Evolutionary conservation across 2,329 filamentous ascomycete genomes (phyloP), one percentile per base, ranked within the genome.

Genomic region (Chrysosporium queenslandicum): DNA sequence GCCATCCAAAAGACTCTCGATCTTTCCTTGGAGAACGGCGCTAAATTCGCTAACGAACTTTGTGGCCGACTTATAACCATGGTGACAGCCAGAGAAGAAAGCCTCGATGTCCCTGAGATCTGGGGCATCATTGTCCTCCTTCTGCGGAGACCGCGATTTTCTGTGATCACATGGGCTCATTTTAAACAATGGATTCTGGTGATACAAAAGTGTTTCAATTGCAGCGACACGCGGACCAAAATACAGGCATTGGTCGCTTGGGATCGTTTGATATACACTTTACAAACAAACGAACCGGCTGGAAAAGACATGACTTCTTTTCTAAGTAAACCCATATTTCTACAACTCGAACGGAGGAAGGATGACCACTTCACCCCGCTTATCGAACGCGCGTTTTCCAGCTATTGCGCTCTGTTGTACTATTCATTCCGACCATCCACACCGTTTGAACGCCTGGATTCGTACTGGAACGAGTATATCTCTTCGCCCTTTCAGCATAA

Each of bases 81-180:
- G 82, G 75, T 84, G 58, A 62, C 71, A 4, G 69, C 71, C 23
- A 78, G 81, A 57, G 77, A 81, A 11, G 77, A 80, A 20, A 80
- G 79, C 18, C 20, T 75, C 0, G 75, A 80, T 36, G 89, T 94
- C 0, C 90, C 92, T 4, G 86, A 89, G 58, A 87, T 97, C 20
- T 97, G 91, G 91, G 85, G 86, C 54, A 79, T 88, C 32, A 74
- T 94, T 2, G 80, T 91, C 5, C 76, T 95, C 1, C 81, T 95
- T 52, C 73, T 96, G 45, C 81, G 85, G 50, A 74, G 68, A 56
- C 70, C 81, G 70, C 68, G 81, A 66, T 58, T 75, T 73, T 62
- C 81, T 72, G 58, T 82, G 64, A 71, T 78, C 23, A 67, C 72
- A 34, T 97, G 91, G 86, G 76, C 83, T 29, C 80, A 85, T 61